These are phyloP conservation scores for Phytophthora constricta DNA, from an alignment of 352 stramenopile species.

Conservation along the genomic window DNA sequence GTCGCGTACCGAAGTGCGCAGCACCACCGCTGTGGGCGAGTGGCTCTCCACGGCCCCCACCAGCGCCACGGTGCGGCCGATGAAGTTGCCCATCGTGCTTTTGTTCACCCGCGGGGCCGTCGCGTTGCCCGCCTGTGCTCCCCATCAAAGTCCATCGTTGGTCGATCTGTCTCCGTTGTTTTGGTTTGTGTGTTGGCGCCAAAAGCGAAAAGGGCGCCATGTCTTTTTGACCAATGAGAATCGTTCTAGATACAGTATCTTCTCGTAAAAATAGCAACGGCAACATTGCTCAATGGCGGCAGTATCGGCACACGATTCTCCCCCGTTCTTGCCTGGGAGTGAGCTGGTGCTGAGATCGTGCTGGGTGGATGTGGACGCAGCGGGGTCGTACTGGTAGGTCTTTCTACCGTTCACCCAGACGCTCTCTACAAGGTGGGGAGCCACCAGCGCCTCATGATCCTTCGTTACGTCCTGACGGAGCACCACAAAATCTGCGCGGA, in stretches of 20 bases:
- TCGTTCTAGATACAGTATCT: background rate
- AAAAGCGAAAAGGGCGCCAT: slow-evolving; percentile 14
- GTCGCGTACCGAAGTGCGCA: slow-evolving; percentile 72
- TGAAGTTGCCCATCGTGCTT: slow-evolving; percentile 64
- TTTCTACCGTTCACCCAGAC: slow-evolving; percentile 72
- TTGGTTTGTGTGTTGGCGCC: slow-evolving; percentile 21
- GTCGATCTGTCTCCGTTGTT: too few species aligned
- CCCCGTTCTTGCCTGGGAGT: slow-evolving; percentile 77
- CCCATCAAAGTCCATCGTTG: slow-evolving; percentile 59
- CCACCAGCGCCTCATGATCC: slow-evolving; percentile 49
- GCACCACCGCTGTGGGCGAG: slow-evolving; percentile 68
- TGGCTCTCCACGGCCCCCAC: slow-evolving; percentile 81
- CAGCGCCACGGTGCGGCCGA: slow-evolving; percentile 76
- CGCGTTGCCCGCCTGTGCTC: slow-evolving; percentile 40
- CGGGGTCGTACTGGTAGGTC: slow-evolving; percentile 54
- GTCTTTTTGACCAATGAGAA: slow-evolving; percentile 24
- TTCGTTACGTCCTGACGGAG: slow-evolving; percentile 61
- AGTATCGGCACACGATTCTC: slow-evolving; percentile 70
- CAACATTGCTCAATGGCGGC: slow-evolving; percentile 32
- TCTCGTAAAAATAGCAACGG: background rate
- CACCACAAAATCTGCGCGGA: slow-evolving; percentile 77
- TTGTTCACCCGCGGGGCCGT: slow-evolving; percentile 89
- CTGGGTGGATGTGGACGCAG: background rate
- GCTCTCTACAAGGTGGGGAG: slow-evolving; percentile 57
- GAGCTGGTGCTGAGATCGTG: slow-evolving; percentile 65